Evolutionary conservation across 805 yeast species (phyloP), one percentile per base, ranked within the genome.

Genomic region (Yamadazyma takamatsuzukensis): DNA sequence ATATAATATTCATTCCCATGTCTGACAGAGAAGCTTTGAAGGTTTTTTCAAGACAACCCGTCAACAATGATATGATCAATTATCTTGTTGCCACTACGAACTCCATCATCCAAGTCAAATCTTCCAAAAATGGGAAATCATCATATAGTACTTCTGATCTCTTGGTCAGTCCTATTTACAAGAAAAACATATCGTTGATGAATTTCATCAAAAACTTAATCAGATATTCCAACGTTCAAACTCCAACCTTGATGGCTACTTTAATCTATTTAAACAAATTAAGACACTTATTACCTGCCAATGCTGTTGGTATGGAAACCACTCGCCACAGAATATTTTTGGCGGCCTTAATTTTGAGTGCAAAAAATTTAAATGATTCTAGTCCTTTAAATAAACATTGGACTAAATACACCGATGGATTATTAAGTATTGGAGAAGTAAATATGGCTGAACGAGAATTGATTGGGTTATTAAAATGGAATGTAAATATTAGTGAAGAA

Each of bases 381-480:
- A 81, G 94, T 14, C 98, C 98, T 26, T 73, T 90, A 55, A 90
- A 90, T 64, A 89, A 83, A 62, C 97, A 93, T 64, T 90, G 98
- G 98, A 81, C 95, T 4, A 72, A 77, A 39, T 89, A 90, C 66
- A 89, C 97, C 3, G 80, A 82, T 53, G 97, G 97, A 0, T 68
- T 93, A 26, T 72, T 90, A 39, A 54, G 79, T 7, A 64, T 84
- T 23, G 70, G 70, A 15, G 97, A 90, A 51, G 87, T 93, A 33
- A 93, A 90, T 59, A 78, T 88, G 43, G 83, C 94, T 50, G 98
- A 90, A 62, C 72, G 89, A 45, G 97, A 90, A 61, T 67, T 93
- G 48, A 76, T 90, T 30, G 76, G 74, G 30, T 77, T 86, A 41
- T 72, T 90, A 37, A 82, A 86, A 48, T 90, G 97, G 97, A 80